Evolutionary conservation across 2,329 filamentous ascomycete species (phyloP).

Genomic region (Penicillium fuscoglaucum): DNA sequence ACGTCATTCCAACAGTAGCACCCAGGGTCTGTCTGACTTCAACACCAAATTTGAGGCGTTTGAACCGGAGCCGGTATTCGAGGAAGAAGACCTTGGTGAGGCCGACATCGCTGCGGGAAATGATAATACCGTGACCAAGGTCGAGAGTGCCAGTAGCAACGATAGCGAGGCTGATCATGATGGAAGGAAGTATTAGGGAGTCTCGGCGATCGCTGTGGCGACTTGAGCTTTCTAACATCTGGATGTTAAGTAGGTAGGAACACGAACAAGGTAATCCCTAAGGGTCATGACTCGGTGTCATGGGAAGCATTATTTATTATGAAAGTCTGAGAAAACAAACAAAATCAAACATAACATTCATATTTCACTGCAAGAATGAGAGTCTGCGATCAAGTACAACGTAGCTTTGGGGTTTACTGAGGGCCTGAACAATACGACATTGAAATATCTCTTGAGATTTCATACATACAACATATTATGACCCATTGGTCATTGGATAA

Average conservation of each 20-base stretch:
- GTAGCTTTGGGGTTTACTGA: neutral
- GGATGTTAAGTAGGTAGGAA: neutral
- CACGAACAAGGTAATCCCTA: neutral
- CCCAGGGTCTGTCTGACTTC: slow-evolving; percentile 71
- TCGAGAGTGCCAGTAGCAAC: slow-evolving; percentile 49
- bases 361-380: neutral
- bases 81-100: slow-evolving; percentile 78
- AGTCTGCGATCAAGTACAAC: neutral
- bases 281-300: neutral
- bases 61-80: slow-evolving; percentile 87
- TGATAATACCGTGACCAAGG: slow-evolving; percentile 22
- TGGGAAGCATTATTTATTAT: neutral
- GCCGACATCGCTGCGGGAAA: slow-evolving; percentile 45
- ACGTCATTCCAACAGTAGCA: slow-evolving; percentile 89
- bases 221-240: neutral
- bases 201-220: neutral
- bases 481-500: slow-evolving; percentile 4
- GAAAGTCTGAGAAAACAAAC: neutral
- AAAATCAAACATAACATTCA: neutral
- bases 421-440: neutral
- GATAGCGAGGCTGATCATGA: slow-evolving; percentile 25
- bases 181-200: slow-evolving; percentile 10
- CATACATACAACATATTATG: slow-evolving; percentile 12
- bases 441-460: slow-evolving; percentile 2
- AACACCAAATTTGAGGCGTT: slow-evolving; percentile 96